These are phyloP conservation scores for Pythium sp. DNA, from an alignment of 352 stramenopile genomes.

Conservation along the genomic window DNA sequence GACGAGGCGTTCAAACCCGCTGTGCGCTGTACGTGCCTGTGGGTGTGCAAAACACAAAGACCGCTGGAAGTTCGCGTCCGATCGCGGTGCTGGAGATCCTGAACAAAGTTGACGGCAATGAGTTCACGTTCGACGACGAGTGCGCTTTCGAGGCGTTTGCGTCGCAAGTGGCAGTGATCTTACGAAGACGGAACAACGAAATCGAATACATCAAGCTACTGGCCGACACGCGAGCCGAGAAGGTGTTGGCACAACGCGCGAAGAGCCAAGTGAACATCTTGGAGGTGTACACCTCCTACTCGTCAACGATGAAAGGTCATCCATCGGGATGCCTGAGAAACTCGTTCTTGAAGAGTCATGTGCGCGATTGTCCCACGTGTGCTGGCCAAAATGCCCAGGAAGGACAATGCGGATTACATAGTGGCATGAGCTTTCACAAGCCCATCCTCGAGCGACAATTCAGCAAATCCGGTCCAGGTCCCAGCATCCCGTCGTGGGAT, in stretches of 20 bases:
- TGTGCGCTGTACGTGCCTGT: conserved; percentile 86
- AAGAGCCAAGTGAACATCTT: conserved; percentile 77
- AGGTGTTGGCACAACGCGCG: conserved; percentile 65
- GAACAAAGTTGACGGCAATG: conserved; percentile 74
- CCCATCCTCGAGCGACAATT: conserved; percentile 14
- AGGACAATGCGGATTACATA: conserved; percentile 1
- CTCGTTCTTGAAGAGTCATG: conserved; percentile 55
- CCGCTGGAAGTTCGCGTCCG: conserved; percentile 40
- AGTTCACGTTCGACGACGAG: conserved; percentile 84
- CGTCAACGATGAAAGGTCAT: conserved; percentile 33
- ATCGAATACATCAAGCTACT: conserved; percentile 90
- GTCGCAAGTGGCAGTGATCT: conserved; percentile 81
- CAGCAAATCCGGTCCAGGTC: conserved; percentile 9
- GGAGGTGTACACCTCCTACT: conserved; percentile 77
- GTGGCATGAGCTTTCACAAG: conserved; percentile 12
- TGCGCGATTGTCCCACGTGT: conserved; percentile 37
- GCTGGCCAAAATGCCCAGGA: conserved; percentile 16
- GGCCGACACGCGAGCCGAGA: conserved; percentile 70
- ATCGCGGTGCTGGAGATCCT: conserved; percentile 88
- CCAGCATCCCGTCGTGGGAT: conserved; percentile 55
- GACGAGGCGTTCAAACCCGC: conserved; percentile 53
- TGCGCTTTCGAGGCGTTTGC: conserved; percentile 85
- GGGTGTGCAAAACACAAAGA: conserved; percentile 52
- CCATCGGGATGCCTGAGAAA: conserved; percentile 51
- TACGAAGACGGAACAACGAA: conserved; percentile 80